These are phyloP conservation scores for Pseudogymnoascus sp. DNA, from an alignment of 2,329 filamentous ascomycete species.

Conservation along the genomic window DNA sequence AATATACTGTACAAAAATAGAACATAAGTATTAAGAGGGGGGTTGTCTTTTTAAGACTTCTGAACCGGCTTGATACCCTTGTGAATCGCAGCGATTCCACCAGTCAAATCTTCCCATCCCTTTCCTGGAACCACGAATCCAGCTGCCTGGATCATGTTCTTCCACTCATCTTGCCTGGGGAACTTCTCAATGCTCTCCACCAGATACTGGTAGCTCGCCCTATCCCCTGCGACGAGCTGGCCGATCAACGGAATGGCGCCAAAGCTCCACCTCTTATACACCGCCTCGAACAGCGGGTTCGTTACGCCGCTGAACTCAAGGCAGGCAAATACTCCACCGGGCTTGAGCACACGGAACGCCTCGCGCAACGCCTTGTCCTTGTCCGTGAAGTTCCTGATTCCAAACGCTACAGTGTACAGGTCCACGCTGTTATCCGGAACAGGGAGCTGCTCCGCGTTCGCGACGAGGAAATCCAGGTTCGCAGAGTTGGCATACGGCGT, in stretches of 20 bases:
- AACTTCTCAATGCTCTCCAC: constrained; percentile 97
- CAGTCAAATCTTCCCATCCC: constrained; percentile 84
- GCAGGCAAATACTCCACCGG: constrained; percentile 92
- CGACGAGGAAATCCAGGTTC: constrained; percentile 69
- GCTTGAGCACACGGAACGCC: constrained; percentile 81
- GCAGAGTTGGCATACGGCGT: constrained; percentile 46
- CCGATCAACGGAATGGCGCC: constrained; percentile 89
- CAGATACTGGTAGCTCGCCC: constrained; percentile 95
- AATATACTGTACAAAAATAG: constrained; percentile 10
- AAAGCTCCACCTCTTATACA: constrained; percentile 97
- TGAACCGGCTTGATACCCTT: constrained; percentile 76
- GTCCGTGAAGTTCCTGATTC: constrained; percentile 94
- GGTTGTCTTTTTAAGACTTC: constrained; percentile 13
- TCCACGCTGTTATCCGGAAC: constrained; percentile 70
- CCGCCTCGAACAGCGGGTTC: constrained; percentile 66
- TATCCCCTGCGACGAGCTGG: constrained; percentile 85
- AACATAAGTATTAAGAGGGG: neutral
- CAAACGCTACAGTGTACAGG: constrained; percentile 95
- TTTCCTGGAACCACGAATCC: constrained; percentile 77
- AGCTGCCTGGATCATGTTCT: constrained; percentile 71
- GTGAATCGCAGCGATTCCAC: constrained; percentile 91
- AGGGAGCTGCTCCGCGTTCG: constrained; percentile 73
- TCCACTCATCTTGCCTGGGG: constrained; percentile 76
- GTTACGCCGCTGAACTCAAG: constrained; percentile 82
- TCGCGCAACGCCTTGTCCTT: constrained; percentile 76